A percentile compares a stretch with the other conserved stretches of the same genome.
Conservation (phyloP, 2,329 filamentous ascomycete species). For the Ramichloridium luteum region DNA sequence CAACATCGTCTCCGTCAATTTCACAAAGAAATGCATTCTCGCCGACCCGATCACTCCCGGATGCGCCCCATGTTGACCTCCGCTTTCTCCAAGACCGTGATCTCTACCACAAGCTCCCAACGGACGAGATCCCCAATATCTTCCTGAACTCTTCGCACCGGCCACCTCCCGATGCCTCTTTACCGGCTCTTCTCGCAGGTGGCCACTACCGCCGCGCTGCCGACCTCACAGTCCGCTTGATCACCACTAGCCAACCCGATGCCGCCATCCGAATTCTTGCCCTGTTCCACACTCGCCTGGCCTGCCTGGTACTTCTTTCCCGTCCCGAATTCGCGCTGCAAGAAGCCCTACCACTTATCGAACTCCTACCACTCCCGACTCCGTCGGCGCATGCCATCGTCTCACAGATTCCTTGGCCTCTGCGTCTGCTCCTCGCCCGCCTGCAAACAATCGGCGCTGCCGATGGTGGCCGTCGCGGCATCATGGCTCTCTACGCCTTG, state of each 20-base stretch:
- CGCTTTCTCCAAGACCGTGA: slow-evolving; percentile 66
- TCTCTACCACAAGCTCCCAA: slow-evolving; percentile 69
- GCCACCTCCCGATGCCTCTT: slow-evolving; percentile 49
- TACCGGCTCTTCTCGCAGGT: slow-evolving; percentile 53
- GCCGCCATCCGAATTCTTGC: slow-evolving; percentile 59
- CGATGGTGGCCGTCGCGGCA: slow-evolving; percentile 67
- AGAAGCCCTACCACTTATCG: slow-evolving; percentile 51
- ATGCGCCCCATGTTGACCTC: slow-evolving; percentile 67
- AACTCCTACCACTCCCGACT: slow-evolving; percentile 34
- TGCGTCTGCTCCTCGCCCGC: slow-evolving; percentile 70
- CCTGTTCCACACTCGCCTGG: slow-evolving; percentile 68
- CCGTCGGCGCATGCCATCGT: slow-evolving; percentile 40
- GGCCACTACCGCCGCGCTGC: slow-evolving; percentile 63
- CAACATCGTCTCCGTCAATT: too few species aligned
- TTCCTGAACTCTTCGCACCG: slow-evolving; percentile 59
- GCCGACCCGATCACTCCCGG: slow-evolving; percentile 29
- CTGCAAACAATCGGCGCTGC: slow-evolving; percentile 77
- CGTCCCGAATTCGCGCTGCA: slow-evolving; percentile 45
- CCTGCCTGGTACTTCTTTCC: slow-evolving; percentile 69
- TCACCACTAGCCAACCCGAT: slow-evolving; percentile 36
- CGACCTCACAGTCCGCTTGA: slow-evolving; percentile 28
- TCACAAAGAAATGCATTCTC: slow-evolving; percentile 4
- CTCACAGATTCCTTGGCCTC: slow-evolving; percentile 73
- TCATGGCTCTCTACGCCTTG: slow-evolving; percentile 85
- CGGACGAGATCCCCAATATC: slow-evolving; percentile 47